Base-by-base conservation (phyloP, 805 yeast genomes). In the Zygotorulaspora chibaensis region DNA sequence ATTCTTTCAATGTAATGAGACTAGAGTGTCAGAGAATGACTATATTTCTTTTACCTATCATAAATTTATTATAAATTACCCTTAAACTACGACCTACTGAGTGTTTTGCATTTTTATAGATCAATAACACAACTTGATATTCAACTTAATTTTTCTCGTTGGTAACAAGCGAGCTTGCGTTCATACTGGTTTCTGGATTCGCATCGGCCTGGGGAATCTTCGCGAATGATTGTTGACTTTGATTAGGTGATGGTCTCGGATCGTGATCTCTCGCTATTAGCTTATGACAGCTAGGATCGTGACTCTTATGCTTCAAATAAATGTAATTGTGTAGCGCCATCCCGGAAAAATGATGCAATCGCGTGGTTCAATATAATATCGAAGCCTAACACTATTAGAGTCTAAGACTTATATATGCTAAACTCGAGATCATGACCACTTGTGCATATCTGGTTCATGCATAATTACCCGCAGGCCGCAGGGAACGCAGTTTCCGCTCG, bases 1-100 rank as follows among this genome's bases (percentile, higher is more conserved):
- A 35, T 49, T 35, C 46, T 46, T 48, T 40, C 41, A 40, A 41
- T 37, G 38, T 39, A 40, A 61, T 63, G 68, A 64, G 48, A 57
- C 57, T 50, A 47, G 66, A 56, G 68, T 64, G 68, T 64, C 68
- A 64, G 68, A 58, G 61, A 52, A 50, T 50, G 60, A 37, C 60
- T 47, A 61, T 55, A 61, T 58, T 33, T 18, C 23, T 25, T 27
- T n/a, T 20, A 20, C 4, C 25, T 20, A 20, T 7, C 25, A 20
- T 20, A 20, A 20, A 20, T 20, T 7, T 20, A 20, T 20, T 20
- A 20, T 37, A 26, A 26, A 20, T 18, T 29, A 12, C 33, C 33
- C 33, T 29, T 29, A 29, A 12, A 29, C 15, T 29, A 29, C 33
- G 8, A 20, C 25, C 25, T 20, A 20, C 25, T 20, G 25, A 20